Percentiles rank a stretch among this genome's conserved stretches.
phyloP scores from a whole-genome alignment of 768 basidiomycete genomes.

The Strobilomyces dryophilus region DNA sequence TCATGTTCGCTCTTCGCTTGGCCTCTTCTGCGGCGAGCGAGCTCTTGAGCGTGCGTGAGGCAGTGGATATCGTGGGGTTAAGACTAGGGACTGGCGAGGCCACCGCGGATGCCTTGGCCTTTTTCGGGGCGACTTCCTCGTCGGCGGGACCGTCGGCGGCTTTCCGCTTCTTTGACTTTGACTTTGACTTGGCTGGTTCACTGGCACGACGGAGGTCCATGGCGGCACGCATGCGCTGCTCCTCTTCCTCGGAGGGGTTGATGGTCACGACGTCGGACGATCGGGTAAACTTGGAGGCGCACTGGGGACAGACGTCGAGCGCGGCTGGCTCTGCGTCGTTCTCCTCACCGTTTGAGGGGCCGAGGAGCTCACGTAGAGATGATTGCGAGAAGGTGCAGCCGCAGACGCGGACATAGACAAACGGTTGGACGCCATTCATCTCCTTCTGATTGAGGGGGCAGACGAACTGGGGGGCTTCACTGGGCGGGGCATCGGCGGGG shows the following conservation, averaged over 20 bases:
- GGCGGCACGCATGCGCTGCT: slow-evolving; percentile 47
- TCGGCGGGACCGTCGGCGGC: slow-evolving; percentile 35
- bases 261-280: slow-evolving; percentile 53
- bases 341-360: slow-evolving; percentile 27
- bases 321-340: slow-evolving; percentile 18
- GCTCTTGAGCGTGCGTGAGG: slow-evolving; percentile 62
- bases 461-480: slow-evolving; percentile 67
- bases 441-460: slow-evolving; percentile 92
- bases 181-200: slow-evolving; percentile 50
- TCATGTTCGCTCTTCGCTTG: slow-evolving; percentile 82
- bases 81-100: slow-evolving; percentile 27
- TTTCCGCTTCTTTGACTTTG: slow-evolving; percentile 58
- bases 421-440: slow-evolving; percentile 89
- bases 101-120: slow-evolving; percentile 28
- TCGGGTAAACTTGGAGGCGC: slow-evolving; percentile 63
- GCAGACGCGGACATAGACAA: slow-evolving; percentile 81
- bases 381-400: slow-evolving; percentile 91
- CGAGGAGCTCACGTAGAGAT: slow-evolving; percentile 59
- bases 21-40: slow-evolving; percentile 78
- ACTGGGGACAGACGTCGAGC: slow-evolving; percentile 72
- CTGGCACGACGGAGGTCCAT: slow-evolving; percentile 58
- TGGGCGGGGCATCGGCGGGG: slow-evolving; percentile 35
- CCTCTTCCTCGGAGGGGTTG: slow-evolving; percentile 70
- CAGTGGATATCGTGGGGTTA: slow-evolving; percentile 50
- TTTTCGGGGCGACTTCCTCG: slow-evolving; percentile 39